These are phyloP conservation scores for Drechslerella coelobrocha DNA, from an alignment of 2,329 filamentous ascomycete genomes.

Conservation along the genomic window DNA sequence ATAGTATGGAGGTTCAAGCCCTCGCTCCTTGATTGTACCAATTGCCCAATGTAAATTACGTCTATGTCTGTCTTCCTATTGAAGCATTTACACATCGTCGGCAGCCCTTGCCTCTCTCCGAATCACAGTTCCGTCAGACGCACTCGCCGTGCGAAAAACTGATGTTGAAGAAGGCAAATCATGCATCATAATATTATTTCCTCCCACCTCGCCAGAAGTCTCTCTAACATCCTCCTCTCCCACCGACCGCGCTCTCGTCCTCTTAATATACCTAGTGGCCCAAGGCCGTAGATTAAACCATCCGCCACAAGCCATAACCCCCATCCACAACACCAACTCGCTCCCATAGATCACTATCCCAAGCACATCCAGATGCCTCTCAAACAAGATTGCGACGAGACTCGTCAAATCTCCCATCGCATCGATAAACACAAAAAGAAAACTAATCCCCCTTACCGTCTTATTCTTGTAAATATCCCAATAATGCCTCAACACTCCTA, in stretches of 20 bases:
- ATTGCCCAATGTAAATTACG: too few species aligned
- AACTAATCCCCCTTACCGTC: slow-evolving; percentile 74
- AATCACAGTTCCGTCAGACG: slow-evolving; percentile 7
- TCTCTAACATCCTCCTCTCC: not conserved
- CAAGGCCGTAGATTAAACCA: slow-evolving; percentile 71
- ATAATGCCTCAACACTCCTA: slow-evolving; percentile 73
- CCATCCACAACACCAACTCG: slow-evolving; percentile 71
- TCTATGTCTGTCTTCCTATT: too few species aligned
- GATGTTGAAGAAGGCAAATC: slow-evolving; percentile 68
- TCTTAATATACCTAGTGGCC: slow-evolving; percentile 59
- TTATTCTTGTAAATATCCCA: slow-evolving; percentile 72
- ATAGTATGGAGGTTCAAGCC: too few species aligned
- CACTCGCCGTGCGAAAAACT: slow-evolving; percentile 66
- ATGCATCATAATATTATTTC: slow-evolving; percentile 59
- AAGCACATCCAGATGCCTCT: slow-evolving; percentile 66
- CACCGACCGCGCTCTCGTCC: slow-evolving; percentile 47
- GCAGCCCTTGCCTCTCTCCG: slow-evolving; percentile 7
- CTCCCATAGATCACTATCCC: slow-evolving; percentile 72
- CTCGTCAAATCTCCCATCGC: slow-evolving; percentile 73
- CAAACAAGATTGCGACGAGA: slow-evolving; percentile 69
- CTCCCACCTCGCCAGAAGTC: not conserved
- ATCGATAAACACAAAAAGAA: slow-evolving; percentile 74
- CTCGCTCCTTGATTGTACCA: too few species aligned
- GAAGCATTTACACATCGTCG: slow-evolving; percentile 16
- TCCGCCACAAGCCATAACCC: slow-evolving; percentile 70